Evolutionary conservation across 768 basidiomycete species (phyloP).

Genomic region (Tricholoma bakamatsutake): DNA sequence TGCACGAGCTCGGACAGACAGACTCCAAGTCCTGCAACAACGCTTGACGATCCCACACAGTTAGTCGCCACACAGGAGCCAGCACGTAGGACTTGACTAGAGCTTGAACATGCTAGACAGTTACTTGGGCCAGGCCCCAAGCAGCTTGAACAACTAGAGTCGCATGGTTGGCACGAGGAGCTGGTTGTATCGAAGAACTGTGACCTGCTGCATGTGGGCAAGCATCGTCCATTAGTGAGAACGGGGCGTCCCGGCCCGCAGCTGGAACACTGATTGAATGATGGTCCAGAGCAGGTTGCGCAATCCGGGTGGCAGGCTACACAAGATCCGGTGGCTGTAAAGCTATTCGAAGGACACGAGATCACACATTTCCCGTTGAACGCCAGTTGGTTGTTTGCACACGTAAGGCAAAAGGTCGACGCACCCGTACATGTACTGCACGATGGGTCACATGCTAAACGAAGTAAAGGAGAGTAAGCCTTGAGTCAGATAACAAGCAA

Average conservation of each 20-base stretch:
- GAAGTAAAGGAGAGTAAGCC: constrained; percentile 1
- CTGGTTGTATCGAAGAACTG: constrained; percentile 69
- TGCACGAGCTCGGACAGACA: constrained; percentile 74
- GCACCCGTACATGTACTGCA: constrained; percentile 70
- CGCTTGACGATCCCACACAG: constrained; percentile 48
- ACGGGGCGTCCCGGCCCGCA: constrained; percentile 68
- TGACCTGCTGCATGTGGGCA: constrained; percentile 66
- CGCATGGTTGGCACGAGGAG: constrained; percentile 64
- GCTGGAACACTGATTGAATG: constrained; percentile 73
- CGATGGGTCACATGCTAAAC: constrained; percentile 56
- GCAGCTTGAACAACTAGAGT: constrained; percentile 75
- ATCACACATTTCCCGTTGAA: constrained; percentile 69
- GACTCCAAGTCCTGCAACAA: constrained; percentile 66
- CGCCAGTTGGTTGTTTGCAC: constrained; percentile 59
- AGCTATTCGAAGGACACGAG: constrained; percentile 68
- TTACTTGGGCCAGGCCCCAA: constrained; percentile 58
- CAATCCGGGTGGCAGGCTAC: constrained; percentile 83
- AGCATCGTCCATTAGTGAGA: constrained; percentile 68
- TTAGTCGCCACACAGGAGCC: constrained; percentile 62
- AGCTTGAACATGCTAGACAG: constrained; percentile 70
- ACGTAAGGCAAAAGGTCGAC: constrained; percentile 69
- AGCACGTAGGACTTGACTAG: constrained; percentile 52
- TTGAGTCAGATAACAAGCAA: background rate
- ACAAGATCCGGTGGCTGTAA: constrained; percentile 62
- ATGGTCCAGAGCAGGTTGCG: constrained; percentile 70